These are phyloP conservation scores for Colletotrichum eremochloae DNA, from an alignment of 2,329 filamentous ascomycete species.

Conservation along the genomic window DNA sequence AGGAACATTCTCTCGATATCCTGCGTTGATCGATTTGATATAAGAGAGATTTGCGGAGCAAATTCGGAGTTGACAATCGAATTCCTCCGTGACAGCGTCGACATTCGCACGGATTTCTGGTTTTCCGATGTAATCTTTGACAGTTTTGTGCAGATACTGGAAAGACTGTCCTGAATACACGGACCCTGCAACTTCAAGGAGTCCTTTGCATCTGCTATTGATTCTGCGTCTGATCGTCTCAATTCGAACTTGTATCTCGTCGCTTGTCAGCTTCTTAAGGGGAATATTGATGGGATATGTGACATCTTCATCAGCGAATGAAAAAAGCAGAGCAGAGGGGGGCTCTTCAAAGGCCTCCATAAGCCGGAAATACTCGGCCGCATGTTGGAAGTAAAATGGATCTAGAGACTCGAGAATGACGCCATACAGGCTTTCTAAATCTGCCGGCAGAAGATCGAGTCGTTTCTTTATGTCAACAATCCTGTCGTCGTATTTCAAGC, in stretches of 20 bases:
- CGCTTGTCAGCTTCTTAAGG: background rate
- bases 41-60: background rate
- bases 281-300: background rate
- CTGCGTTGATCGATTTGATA: too few species aligned
- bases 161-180: background rate
- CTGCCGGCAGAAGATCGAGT: conserved; percentile 35
- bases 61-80: background rate
- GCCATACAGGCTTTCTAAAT: conserved; percentile 39
- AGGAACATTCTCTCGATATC: too few species aligned
- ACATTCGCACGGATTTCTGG: background rate
- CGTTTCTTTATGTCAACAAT: conserved; percentile 29
- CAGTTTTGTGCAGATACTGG: conserved; percentile 3
- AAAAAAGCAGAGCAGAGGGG: background rate
- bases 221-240: conserved; percentile 1
- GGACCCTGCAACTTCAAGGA: background rate
- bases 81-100: background rate
- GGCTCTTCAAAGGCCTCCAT: background rate
- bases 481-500: conserved; percentile 33
- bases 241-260: background rate
- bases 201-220: background rate
- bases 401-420: background rate
- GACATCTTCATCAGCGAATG: background rate
- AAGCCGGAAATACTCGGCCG: background rate
- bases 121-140: background rate
- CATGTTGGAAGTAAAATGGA: background rate